Conservation (phyloP, 2,329 filamentous ascomycete genomes). For the Alternaria consortialis region DNA sequence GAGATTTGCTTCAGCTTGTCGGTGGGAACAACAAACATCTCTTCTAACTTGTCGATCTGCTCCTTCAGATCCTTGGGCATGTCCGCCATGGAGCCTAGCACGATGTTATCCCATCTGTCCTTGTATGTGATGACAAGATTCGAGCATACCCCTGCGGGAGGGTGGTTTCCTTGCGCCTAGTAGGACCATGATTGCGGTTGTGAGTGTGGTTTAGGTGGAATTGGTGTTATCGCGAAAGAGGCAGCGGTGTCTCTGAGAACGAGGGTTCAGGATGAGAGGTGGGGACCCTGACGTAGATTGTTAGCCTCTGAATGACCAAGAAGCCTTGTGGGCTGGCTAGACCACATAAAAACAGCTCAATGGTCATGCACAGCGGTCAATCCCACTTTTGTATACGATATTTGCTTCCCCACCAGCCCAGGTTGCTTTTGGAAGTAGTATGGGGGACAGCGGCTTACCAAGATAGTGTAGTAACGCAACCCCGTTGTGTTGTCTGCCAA, state of each 20-base stretch:
- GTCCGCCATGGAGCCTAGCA: slow-evolving; percentile 85
- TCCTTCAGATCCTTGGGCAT: slow-evolving; percentile 83
- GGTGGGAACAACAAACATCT: slow-evolving; percentile 79
- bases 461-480: slow-evolving; percentile 24
- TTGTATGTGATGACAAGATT: slow-evolving; percentile 9
- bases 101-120: slow-evolving; percentile 31
- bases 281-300: slow-evolving; percentile 12
- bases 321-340: slow-evolving; percentile 8
- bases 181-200: slow-evolving; percentile 66
- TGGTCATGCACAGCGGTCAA: slow-evolving; percentile 18
- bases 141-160: slow-evolving; percentile 75
- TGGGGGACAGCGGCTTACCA: slow-evolving; percentile 23
- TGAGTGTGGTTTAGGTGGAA: slow-evolving; percentile 4
- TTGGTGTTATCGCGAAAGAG: slow-evolving; percentile 8
- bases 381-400: slow-evolving; percentile 15
- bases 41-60: slow-evolving; percentile 85
- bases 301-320: slow-evolving; percentile 11
- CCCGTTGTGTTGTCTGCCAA: slow-evolving; percentile 18
- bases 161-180: slow-evolving; percentile 71
- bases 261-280: slow-evolving; percentile 11
- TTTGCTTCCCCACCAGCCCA: slow-evolving; percentile 23
- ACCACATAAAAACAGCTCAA: slow-evolving; percentile 5
- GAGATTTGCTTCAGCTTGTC: slow-evolving; percentile 89
- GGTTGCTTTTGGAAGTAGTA: slow-evolving; percentile 27
- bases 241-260: neutral